A percentile compares a stretch with the other conserved stretches of the same genome.
Evolutionary conservation across 495 filamentous ascomycete species (phyloP).

Genomic region (Lichenothelia convexa): DNA sequence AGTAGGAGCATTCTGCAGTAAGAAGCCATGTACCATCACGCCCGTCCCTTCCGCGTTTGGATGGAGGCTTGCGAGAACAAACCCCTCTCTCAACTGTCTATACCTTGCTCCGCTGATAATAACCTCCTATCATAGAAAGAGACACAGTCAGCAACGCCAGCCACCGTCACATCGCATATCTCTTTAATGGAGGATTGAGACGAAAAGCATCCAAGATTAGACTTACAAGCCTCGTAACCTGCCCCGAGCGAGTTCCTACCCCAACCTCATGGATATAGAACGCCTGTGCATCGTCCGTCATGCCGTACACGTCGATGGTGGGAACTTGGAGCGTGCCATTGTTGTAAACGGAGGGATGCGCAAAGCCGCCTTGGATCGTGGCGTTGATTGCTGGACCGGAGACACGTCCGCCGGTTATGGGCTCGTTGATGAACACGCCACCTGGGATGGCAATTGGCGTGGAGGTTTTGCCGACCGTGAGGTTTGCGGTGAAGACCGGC

Average conservation of each 20-base stretch:
- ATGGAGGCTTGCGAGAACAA: too few species aligned
- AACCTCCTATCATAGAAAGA: too few species aligned
- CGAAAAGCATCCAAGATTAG: too few species aligned
- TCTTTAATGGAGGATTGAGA: too few species aligned
- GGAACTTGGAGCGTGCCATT: neutral
- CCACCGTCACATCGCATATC: too few species aligned
- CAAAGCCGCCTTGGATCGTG: slow-evolving; percentile 1
- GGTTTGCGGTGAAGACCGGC: neutral
- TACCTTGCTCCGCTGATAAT: too few species aligned
- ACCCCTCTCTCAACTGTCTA: too few species aligned
- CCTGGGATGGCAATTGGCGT: neutral
- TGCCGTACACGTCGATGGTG: slow-evolving; percentile 1
- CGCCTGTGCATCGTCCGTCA: slow-evolving; percentile 1
- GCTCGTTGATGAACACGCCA: neutral
- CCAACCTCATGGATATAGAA: slow-evolving; percentile 1
- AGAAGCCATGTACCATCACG: too few species aligned
- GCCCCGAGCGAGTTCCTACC: neutral
- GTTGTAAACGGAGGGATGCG: neutral
- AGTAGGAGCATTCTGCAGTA: too few species aligned
- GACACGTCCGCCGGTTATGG: neutral
- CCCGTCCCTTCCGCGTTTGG: too few species aligned
- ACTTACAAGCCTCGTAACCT: slow-evolving; percentile 1
- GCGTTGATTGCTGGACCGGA: neutral
- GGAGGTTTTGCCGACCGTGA: neutral
- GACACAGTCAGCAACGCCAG: too few species aligned